Evolutionary conservation across 495 filamentous ascomycete species (phyloP).

Genomic region (Neohortaea acidophila): DNA sequence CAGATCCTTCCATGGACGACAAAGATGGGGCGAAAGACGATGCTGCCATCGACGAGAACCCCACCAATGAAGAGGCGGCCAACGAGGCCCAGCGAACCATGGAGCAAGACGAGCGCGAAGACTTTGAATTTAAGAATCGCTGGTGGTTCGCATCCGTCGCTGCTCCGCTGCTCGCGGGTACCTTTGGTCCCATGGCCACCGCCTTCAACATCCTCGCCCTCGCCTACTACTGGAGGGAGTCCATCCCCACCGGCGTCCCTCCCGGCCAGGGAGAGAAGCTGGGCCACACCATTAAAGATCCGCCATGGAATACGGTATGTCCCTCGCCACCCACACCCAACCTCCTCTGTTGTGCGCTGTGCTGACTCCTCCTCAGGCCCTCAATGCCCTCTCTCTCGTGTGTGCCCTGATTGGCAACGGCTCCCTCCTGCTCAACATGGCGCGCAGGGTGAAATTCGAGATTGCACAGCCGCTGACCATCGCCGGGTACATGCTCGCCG

Average conservation of each 20-base stretch:
- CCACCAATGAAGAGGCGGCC: not conserved
- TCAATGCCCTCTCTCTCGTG: slow-evolving; percentile 61
- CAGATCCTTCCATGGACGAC: not conserved
- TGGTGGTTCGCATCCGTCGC: slow-evolving; percentile 83
- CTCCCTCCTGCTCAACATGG: slow-evolving; percentile 57
- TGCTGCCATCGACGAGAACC: no score
- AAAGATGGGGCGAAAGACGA: slow-evolving; percentile 1
- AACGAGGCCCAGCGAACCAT: no score
- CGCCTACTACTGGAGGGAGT: slow-evolving; percentile 55
- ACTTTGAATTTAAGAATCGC: slow-evolving; percentile 29
- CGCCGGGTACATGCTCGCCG: slow-evolving; percentile 49
- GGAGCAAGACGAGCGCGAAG: slow-evolving; percentile 1
- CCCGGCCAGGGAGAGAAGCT: slow-evolving; percentile 26
- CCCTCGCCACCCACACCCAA: no score
- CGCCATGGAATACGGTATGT: slow-evolving; percentile 34
- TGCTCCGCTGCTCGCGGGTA: slow-evolving; percentile 68
- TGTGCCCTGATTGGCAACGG: slow-evolving; percentile 59
- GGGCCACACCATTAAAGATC: slow-evolving; percentile 46
- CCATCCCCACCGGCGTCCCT: slow-evolving; percentile 39
- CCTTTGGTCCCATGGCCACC: slow-evolving; percentile 70
- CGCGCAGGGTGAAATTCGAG: slow-evolving; percentile 42
- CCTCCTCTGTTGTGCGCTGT: slow-evolving; percentile 34
- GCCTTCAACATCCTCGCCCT: slow-evolving; percentile 71
- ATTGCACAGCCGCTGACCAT: slow-evolving; percentile 53
- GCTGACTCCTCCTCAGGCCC: slow-evolving; percentile 19